Evolutionary conservation across 2,329 filamentous ascomycete species (phyloP).

Genomic region (Mariannaea sp.): DNA sequence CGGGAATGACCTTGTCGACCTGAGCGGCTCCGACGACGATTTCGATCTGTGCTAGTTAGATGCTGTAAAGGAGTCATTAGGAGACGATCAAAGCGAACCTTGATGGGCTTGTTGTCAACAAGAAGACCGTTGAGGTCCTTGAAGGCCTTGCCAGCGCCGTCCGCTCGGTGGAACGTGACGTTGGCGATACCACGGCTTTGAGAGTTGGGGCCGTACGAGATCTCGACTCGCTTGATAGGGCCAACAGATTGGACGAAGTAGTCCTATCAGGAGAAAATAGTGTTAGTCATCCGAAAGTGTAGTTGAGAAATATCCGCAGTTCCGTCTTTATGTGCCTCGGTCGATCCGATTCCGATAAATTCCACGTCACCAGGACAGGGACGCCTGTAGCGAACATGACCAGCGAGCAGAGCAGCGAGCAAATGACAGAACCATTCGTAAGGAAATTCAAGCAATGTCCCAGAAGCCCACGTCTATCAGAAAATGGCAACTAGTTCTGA

Average conservation of each 20-base stretch:
- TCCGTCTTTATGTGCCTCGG: slow-evolving; percentile 40
- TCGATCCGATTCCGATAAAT: slow-evolving; percentile 40
- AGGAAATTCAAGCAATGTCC: slow-evolving; percentile 6
- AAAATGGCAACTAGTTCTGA: slow-evolving; percentile 19
- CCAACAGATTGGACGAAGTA: slow-evolving; percentile 91
- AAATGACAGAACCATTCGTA: slow-evolving; percentile 20
- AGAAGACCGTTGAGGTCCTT: slow-evolving; percentile 84
- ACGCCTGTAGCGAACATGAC: slow-evolving; percentile 24
- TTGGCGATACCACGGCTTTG: slow-evolving; percentile 91
- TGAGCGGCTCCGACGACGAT: slow-evolving; percentile 81
- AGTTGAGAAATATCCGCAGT: slow-evolving; percentile 29
- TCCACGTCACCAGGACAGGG: slow-evolving; percentile 30
- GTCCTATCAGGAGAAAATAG: slow-evolving; percentile 74
- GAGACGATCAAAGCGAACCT: slow-evolving; percentile 57
- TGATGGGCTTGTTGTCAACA: slow-evolving; percentile 89
- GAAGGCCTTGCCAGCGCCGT: slow-evolving; percentile 84
- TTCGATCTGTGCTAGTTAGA: slow-evolving; percentile 69
- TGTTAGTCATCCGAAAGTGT: slow-evolving; percentile 65
- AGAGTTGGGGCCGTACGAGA: slow-evolving; percentile 92
- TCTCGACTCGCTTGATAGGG: slow-evolving; percentile 85
- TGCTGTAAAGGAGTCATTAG: not conserved
- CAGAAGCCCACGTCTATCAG: slow-evolving; percentile 9
- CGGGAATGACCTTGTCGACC: slow-evolving; percentile 68
- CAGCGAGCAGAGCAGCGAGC: slow-evolving; percentile 42
- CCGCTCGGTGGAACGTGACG: slow-evolving; percentile 80